These are phyloP conservation scores for Epichloe baconii DNA, from an alignment of 2,329 filamentous ascomycete species.

Conservation along the genomic window DNA sequence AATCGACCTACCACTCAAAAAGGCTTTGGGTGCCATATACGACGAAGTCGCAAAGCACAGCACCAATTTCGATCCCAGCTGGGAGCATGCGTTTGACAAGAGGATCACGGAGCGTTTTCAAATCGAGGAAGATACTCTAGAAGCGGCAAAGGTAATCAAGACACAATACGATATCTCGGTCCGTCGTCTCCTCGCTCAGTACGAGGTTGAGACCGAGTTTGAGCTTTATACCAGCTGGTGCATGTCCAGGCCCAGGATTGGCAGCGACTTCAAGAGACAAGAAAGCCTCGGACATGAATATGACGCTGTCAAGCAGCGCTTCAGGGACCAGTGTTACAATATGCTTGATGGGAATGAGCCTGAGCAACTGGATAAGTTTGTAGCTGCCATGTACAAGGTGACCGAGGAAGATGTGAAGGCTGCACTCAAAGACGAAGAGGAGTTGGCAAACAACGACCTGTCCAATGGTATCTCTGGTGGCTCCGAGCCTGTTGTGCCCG, in stretches of 20 bases:
- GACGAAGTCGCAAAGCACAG: conserved; percentile 48
- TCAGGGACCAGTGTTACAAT: conserved; percentile 52
- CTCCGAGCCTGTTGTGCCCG: conserved; percentile 4
- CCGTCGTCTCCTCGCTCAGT: conserved; percentile 69
- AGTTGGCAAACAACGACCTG: conserved; percentile 19
- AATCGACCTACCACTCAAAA: conserved; percentile 52
- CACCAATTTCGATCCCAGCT: conserved; percentile 60
- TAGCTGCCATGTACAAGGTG: conserved; percentile 78
- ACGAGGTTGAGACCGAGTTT: conserved; percentile 75
- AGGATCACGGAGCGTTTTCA: conserved; percentile 55
- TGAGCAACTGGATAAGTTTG: conserved; percentile 52
- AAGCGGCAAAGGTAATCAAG: conserved; percentile 55
- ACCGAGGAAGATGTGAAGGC: conserved; percentile 57
- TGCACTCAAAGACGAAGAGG: conserved; percentile 29
- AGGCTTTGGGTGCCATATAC: conserved; percentile 69
- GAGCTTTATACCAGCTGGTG: conserved; percentile 86
- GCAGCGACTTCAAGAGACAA: conserved; percentile 71
- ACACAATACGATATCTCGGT: conserved; percentile 63
- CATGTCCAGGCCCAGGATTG: conserved; percentile 57
- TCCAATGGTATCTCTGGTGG: neutral
- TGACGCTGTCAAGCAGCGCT: conserved; percentile 51
- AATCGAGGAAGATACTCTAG: conserved; percentile 39
- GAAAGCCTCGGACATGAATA: conserved; percentile 68
- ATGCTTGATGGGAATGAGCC: conserved; percentile 48
- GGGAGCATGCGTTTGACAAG: conserved; percentile 59